These are phyloP conservation scores for Pelargonium fulgidum DNA, from an alignment of 441 rosid genomes.

Conservation along the genomic window DNA sequence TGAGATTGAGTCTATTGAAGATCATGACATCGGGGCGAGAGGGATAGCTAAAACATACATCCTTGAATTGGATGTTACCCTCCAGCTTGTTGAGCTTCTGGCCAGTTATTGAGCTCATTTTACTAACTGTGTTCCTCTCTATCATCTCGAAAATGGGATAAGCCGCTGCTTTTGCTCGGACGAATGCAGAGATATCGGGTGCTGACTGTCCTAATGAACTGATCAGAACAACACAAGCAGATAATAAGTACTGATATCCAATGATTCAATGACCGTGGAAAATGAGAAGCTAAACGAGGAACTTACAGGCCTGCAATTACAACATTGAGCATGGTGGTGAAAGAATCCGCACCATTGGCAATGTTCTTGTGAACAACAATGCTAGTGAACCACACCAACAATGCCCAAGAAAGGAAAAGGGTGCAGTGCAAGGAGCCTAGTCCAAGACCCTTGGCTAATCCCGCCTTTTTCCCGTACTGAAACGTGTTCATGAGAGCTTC, in stretches of 20 bases:
- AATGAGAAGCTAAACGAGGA: not conserved
- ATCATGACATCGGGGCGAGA: conserved; percentile 40
- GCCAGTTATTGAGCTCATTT: conserved; percentile 27
- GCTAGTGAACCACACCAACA: conserved; percentile 91
- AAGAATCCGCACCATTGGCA: conserved; percentile 80
- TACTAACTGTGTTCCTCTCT: conserved; percentile 32
- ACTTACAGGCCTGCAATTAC: conserved; percentile 90
- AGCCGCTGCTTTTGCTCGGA: conserved; percentile 63
- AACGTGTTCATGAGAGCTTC: conserved; percentile 41
- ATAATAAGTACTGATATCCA: not conserved
- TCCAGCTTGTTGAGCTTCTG: conserved; percentile 24
- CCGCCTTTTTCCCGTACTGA: conserved; percentile 43
- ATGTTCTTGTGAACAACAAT: conserved; percentile 72
- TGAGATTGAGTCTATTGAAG: conserved; percentile 46
- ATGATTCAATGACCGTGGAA: not conserved
- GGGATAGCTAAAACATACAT: conserved; percentile 50
- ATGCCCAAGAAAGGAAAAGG: conserved; percentile 88
- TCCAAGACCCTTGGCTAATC: conserved; percentile 57
- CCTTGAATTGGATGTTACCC: conserved; percentile 45
- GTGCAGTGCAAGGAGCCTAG: conserved; percentile 61
- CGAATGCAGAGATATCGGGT: conserved; percentile 63
- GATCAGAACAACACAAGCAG: not conserved
- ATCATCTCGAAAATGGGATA: conserved; percentile 49
- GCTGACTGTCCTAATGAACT: conserved; percentile 60
- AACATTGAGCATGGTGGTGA: conserved; percentile 98